Evolutionary conservation across 345 rosid species (phyloP), one percentile per base, ranked within the genome.

Genomic region (Bruguiera sexangula): DNA sequence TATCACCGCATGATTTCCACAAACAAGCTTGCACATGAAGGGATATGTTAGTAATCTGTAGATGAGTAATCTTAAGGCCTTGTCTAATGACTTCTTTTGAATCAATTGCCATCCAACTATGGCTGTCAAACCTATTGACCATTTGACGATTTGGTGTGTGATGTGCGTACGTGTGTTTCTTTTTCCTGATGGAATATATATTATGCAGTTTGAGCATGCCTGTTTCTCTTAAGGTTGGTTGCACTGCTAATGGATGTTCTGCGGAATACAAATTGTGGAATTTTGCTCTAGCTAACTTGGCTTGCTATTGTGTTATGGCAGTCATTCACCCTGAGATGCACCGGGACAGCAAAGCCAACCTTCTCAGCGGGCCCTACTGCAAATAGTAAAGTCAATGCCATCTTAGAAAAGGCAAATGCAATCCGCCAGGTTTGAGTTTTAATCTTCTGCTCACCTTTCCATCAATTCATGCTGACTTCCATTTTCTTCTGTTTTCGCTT

Each of bases 391-490:
- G 90, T 92, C 74, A 83, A 86, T 8, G 96, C 90, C 37, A 92
- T 95, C 69, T 69, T 95, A 81, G 84, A 89, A 87, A 95, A 95
- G 82, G 99, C 99, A 65, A 86, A 79, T 78, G 93, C 97, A n/a
- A 92, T 95, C 70, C 93, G 97, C 66, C 97, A 92, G 96, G 99
- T 92, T 72, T 62, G 31, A 26, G 43, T 1, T 57, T 7, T 7
- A 34, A 34, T 46, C 8, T 65, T 37, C 62, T 61, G 48, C 16
- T 10, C 11, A 39, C 16, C 46, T 39, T 39, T 39, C 46, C 48
- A 39, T 10, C 48, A 39, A 9, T 39, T 10, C 18, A 0, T 31
- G 32, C 27, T 65, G 16, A 48, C 8, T 50, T 29, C 32, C 10
- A 68, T 24, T 6, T 11, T 43, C n/a, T 57, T 55, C 39, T 24